Evolutionary conservation across 1,284 basidiomycete genomes (phyloP), one percentile per base, ranked within the genome.

Genomic region (Ceratobasidium sp.): DNA sequence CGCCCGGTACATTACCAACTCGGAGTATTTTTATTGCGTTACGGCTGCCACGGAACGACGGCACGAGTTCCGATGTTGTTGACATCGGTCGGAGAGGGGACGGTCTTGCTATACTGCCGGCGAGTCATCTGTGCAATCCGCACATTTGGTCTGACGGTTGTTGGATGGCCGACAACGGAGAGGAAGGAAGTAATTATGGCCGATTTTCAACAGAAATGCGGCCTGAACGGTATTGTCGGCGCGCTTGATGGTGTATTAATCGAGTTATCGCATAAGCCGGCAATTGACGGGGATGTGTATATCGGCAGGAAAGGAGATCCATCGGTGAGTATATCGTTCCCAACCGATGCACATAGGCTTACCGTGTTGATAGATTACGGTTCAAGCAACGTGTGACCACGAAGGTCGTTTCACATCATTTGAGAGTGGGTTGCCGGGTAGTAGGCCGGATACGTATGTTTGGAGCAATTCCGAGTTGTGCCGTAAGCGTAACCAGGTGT

Each of bases 61-160:
- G 23, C 20, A 33, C 6, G 57, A 30, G 20, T 33, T 12, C 33
- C 57, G 16, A 44, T 27, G 44, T n/a, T 62, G 41, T 44, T 73
- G n/a, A 73, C 70, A 18, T 48, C 44, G 41, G n/a, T 73, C 62
- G 70, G 70, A 3, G 57, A 73, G 44, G 70, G 70, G 6, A 50
- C 70, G 1, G 70, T 73, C 1, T 1, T 44, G 4, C 6, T 62
- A 0, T 73, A 73, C 44, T 73, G 70, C 27, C 38, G 52, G 0
- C 70, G 70, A 1, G 70, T 73, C 3, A 46, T 62, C 8, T 44
- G 38, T n/a, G 70, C 59, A 20, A 23, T 73, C 16, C 70, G 70
- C n/a, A 27, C 3, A 14, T 48, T 60, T 20, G 70, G 70, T 2
- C 33, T 48, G 38, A 5, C 20, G 20, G 30, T 38, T 33, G 57